Percentiles rank a stretch among this genome's conserved stretches.
Conservation (phyloP, 306 rosid genomes). For the Potentilla sterilis region DNA sequence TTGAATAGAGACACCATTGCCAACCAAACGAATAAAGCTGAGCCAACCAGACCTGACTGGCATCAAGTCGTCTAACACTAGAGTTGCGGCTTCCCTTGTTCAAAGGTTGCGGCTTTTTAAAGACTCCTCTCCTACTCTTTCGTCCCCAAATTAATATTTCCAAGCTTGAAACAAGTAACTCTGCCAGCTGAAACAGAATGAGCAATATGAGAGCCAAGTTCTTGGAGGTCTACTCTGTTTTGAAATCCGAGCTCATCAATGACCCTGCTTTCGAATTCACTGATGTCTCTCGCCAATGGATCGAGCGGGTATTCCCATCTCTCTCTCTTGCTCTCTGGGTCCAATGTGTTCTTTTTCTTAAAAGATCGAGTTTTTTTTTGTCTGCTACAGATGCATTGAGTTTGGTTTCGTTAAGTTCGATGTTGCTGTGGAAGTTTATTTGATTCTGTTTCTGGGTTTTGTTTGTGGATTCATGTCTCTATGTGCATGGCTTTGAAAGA, state of each 20-base stretch:
- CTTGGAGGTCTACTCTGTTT: conserved; percentile 41
- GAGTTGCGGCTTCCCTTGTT: no score
- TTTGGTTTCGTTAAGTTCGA: neutral
- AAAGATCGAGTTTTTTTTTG: neutral
- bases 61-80: no score
- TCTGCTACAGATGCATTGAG: neutral
- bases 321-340: conserved; percentile 1
- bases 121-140: neutral
- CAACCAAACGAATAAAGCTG: no score
- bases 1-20: no score
- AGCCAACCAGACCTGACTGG: no score
- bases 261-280: conserved; percentile 53
- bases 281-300: conserved; percentile 48
- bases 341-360: neutral
- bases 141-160: neutral
- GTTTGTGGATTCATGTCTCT: neutral
- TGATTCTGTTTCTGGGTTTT: neutral
- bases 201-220: conserved; percentile 37
- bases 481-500: neutral
- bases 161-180: neutral
- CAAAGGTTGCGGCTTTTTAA: no score
- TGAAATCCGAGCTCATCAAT: conserved; percentile 48
- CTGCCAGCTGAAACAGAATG: conserved; percentile 19
- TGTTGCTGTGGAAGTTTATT: neutral
- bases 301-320: conserved; percentile 32